Base-by-base conservation (phyloP, 2,329 filamentous ascomycete species). In the Furcasterigmium sp. region DNA sequence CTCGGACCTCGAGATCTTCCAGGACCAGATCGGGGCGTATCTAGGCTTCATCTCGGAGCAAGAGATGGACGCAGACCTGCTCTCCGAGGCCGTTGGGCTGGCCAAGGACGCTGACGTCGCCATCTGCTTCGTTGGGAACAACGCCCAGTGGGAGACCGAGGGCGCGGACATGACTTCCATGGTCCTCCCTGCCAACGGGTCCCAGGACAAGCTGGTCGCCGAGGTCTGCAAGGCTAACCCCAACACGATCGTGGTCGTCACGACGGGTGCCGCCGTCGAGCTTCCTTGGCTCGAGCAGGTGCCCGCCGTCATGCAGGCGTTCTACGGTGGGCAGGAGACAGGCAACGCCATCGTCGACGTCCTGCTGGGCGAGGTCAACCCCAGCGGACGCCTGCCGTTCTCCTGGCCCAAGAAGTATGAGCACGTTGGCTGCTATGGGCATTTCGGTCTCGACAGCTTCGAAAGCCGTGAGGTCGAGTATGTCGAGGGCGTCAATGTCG, bases 401-500 rank as follows among this genome's bases (percentile, higher is more conserved):
- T 37, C 43, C 10, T 88, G 86, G 61, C 84, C 85, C 1, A 67
- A 65, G 26, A 64, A 68, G 2, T 53, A 80, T 3, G 72, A 84
- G 54, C 80, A 86, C 43, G 23, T 28, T 4, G 30, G 17, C 23
- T 43, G 25, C 25, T 43, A 44, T 14, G 37, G 37, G 2, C 52
- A 88, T 84, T 44, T 51, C 84, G 1, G 78, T 82, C 25, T 80
- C 48, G 13, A 23, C n/a, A 64, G 80, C 43, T 80, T 81, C 2
- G 42, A 36, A 9, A 35, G 29, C 18, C 43, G 54, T 1, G 49
- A 51, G 50, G 78, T 81, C 2, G 63, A 80, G 2, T 88, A 88
- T 50, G 83, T 82, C n/a, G 85, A 88, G 58, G 84, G 84, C 39
- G 70, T 88, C 21, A 87, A 84, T 54, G 71, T 88, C 13, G 85